These are phyloP conservation scores for Lipomyces kockii DNA, from an alignment of 805 yeast genomes.

Conservation along the genomic window DNA sequence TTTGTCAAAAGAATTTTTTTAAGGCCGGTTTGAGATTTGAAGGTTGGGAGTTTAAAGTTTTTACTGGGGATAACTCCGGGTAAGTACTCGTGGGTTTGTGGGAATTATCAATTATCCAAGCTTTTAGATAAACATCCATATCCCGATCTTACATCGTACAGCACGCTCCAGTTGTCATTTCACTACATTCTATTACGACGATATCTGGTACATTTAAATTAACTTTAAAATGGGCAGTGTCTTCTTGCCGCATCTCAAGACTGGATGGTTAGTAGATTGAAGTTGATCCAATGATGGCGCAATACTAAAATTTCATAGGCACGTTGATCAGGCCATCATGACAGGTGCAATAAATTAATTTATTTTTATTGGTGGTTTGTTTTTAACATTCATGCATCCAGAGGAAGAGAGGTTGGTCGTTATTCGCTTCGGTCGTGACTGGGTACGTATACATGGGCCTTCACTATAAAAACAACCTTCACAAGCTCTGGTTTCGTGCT, in stretches of 20 bases:
- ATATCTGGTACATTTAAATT: not conserved
- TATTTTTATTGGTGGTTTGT: not conserved
- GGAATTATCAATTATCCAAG: too few relatives aligned
- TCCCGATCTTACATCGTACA: too few relatives aligned
- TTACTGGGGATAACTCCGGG: slow-evolving; percentile 11
- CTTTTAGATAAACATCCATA: too few relatives aligned
- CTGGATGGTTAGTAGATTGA: slow-evolving; percentile 60
- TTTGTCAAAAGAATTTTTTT: not conserved
- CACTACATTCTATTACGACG: too few relatives aligned
- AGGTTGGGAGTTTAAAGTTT: slow-evolving; percentile 16
- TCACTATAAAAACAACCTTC: not conserved
- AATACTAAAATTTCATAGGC: slow-evolving; percentile 51
- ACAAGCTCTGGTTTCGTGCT: not conserved
- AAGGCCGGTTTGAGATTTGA: not conserved
- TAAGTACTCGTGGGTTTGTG: too few relatives aligned
- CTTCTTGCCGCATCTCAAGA: slow-evolving; percentile 74
- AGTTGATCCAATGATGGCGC: not conserved
- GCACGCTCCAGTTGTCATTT: too few relatives aligned
- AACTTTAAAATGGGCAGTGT: slow-evolving; percentile 68
- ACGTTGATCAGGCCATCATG: slow-evolving; percentile 95
- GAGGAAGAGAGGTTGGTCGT: slow-evolving; percentile 90
- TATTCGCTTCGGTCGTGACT: slow-evolving; percentile 83
- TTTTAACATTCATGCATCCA: slow-evolving; percentile 12
- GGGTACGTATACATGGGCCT: slow-evolving; percentile 36
- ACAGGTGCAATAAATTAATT: slow-evolving; percentile 46